Conservation (phyloP, 2,329 filamentous ascomycete species). For the Fusarium hostae region DNA sequence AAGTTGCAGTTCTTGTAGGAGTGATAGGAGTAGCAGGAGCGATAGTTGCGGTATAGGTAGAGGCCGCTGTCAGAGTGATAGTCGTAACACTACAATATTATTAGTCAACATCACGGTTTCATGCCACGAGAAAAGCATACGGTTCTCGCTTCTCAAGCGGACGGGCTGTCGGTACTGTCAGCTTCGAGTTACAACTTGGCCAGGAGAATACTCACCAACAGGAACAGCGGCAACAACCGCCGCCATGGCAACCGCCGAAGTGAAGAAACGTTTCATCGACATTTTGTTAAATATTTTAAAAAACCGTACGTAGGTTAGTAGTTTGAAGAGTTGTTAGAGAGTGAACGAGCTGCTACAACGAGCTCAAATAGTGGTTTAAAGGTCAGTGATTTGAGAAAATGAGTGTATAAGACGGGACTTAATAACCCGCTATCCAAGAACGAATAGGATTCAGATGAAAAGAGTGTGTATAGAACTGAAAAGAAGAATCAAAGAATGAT, state of each 20-base stretch:
- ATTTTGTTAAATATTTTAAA: slow-evolving; percentile 23
- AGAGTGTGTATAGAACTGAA: slow-evolving; percentile 20
- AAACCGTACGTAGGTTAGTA: neutral
- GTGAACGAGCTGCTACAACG: slow-evolving; percentile 19
- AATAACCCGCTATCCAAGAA: slow-evolving; percentile 24
- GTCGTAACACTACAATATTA: slow-evolving; percentile 18
- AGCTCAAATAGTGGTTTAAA: slow-evolving; percentile 21
- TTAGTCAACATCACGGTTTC: neutral
- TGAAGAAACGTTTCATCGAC: slow-evolving; percentile 36
- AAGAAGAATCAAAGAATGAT: slow-evolving; percentile 18
- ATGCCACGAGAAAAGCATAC: slow-evolving; percentile 13
- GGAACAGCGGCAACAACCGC: slow-evolving; percentile 38
- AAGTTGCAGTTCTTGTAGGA: slow-evolving; percentile 1
- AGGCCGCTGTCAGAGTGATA: slow-evolving; percentile 27
- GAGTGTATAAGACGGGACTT: slow-evolving; percentile 16
- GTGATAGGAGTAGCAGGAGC: slow-evolving; percentile 9
- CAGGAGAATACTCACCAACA: slow-evolving; percentile 34
- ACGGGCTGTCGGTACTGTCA: slow-evolving; percentile 15
- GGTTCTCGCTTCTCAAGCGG: slow-evolving; percentile 25
- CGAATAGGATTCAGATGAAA: slow-evolving; percentile 24
- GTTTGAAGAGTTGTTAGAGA: slow-evolving; percentile 6
- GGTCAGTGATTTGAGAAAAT: slow-evolving; percentile 15
- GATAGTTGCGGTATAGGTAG: slow-evolving; percentile 34
- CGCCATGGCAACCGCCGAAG: slow-evolving; percentile 41
- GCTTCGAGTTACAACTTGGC: neutral